Conservation (phyloP, 305 asterid species). For the Ruellia speciosa region DNA sequence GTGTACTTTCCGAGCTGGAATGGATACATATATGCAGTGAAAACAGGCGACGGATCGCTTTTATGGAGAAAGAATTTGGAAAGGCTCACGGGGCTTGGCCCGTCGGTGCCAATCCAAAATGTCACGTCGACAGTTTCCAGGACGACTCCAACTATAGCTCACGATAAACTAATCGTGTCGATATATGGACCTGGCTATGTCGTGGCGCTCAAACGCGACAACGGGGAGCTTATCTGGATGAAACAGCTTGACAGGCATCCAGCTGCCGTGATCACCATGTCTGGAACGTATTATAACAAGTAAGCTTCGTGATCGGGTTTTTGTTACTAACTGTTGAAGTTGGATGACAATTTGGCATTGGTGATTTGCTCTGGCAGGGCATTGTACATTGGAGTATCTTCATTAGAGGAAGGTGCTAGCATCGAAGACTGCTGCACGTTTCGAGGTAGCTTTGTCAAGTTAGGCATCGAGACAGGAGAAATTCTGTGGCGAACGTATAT, state of each 20-base stretch:
- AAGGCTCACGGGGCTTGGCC: slow-evolving; percentile 27
- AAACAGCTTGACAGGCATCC: slow-evolving; percentile 42
- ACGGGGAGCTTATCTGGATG: slow-evolving; percentile 41
- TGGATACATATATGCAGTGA: slow-evolving; percentile 38
- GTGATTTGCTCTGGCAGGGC: slow-evolving; percentile 25
- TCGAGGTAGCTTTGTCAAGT: slow-evolving; percentile 42
- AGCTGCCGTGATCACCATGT: background rate
- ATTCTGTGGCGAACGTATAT: slow-evolving; percentile 38
- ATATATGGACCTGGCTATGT: slow-evolving; percentile 41
- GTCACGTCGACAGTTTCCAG: slow-evolving; percentile 22
- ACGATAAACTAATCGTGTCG: slow-evolving; percentile 31
- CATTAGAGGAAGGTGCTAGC: slow-evolving; percentile 24
- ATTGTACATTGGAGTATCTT: slow-evolving; percentile 42
- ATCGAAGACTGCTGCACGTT: slow-evolving; percentile 42
- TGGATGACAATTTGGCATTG: background rate
- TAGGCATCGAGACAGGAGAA: slow-evolving; percentile 31
- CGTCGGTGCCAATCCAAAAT: slow-evolving; percentile 15
- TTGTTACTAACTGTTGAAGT: background rate
- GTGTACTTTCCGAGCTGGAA: slow-evolving; percentile 45
- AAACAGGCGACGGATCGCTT: slow-evolving; percentile 28
- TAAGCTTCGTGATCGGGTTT: background rate
- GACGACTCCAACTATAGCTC: slow-evolving; percentile 43
- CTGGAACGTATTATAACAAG: background rate
- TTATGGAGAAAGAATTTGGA: slow-evolving; percentile 36
- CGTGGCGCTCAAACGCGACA: slow-evolving; percentile 29